Base-by-base conservation (phyloP, 2,329 filamentous ascomycete genomes). In the Colletotrichum sansevieriae region DNA sequence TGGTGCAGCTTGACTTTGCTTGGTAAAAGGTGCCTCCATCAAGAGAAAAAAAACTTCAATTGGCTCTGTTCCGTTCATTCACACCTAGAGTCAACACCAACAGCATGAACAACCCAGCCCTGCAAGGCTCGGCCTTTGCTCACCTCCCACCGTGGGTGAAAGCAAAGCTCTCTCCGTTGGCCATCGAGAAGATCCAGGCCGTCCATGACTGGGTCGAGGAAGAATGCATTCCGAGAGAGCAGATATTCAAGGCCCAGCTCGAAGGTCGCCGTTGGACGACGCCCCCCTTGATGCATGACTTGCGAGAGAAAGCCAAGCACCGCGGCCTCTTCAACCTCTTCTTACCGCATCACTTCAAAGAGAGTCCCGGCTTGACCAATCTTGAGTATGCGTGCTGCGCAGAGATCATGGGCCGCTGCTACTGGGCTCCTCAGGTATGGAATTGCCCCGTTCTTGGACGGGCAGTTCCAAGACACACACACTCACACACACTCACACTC, bases 281-380 rank as follows among this genome's bases (percentile, higher is more conserved):
- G 6, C 80, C 81, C 13, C 78, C 79, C 9, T 73, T 82, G 44
- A 80, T 83, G 65, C 76, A 80, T 64, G 79, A 82, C 62, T 71
- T 83, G 60, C 72, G 81, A n/a, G 75, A 78, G 57, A 92, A 94
- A 79, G 96, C 95, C 46, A 88, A 86, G 76, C 86, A 91, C 73
- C 87, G 97, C 29, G 95, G 95, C 1, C 85, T 99, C 43, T 99
- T 96, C 96, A 99, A 99, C 82, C 92, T 99, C 90, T 99, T 99
- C 85, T 82, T 99, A 73, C 93, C 96, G 71, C 95, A 92, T 75
- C 94, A 98, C 82, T 98, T 97, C 87, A 93, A 91, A 79, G 93
- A 98, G 83, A 96, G 94, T 2, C 94, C 95, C 22, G 96, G 96
- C 29, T 97, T 93, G 83, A 93, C 90, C 66, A 99, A 98, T 81